Evolutionary conservation across 257 asterid genomes (phyloP), one percentile per base, ranked within the genome.

Genomic region (Nicotiana noctiflora): DNA sequence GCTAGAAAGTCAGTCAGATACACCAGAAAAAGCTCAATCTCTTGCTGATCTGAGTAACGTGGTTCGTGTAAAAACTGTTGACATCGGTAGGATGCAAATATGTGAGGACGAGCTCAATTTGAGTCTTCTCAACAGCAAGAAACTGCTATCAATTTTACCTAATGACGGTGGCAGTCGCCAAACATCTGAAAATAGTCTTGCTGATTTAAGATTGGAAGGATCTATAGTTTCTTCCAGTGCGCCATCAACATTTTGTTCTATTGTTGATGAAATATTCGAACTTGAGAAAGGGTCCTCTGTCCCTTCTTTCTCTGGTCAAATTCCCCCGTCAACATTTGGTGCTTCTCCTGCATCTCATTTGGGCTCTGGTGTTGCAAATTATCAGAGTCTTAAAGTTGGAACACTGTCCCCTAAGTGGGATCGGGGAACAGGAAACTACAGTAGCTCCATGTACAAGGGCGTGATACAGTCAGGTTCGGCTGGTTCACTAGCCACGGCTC

Each of bases 241-340:
- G 57, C 89, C 93, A 11, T 83, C 89, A 72, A 88, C 80, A 76
- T 96, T 96, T 84, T 86, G 91, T 70, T 91, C 98, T 83, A 91
- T 96, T 63, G 98, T 96, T 9, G 98, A 96, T 88, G 98, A 96
- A 82, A 89, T 93, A 80, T 96, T 96, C 87, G 98, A 96, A 88
- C 94, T 96, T 76, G 98, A 91, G 92, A 93, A 90, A 86, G 98
- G 94, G 78, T 85, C 97, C 77, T 81, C 86, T 80, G 85, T 76
- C 29, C 64, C 84, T 46, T 74, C 81, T 76, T 65, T 82, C 81
- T 75, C 88, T 66, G 91, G 88, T 76, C 94, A 87, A 79, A 84
- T 80, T 51, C 74, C 90, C 34, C 76, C 89, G 55, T 89, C 93
- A 68, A 83, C 90, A 46, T 88, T 84, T 85, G 88, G 83, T 74